Conservation (phyloP, 495 filamentous ascomycete species). For the Lophiostoma macrostomum region DNA sequence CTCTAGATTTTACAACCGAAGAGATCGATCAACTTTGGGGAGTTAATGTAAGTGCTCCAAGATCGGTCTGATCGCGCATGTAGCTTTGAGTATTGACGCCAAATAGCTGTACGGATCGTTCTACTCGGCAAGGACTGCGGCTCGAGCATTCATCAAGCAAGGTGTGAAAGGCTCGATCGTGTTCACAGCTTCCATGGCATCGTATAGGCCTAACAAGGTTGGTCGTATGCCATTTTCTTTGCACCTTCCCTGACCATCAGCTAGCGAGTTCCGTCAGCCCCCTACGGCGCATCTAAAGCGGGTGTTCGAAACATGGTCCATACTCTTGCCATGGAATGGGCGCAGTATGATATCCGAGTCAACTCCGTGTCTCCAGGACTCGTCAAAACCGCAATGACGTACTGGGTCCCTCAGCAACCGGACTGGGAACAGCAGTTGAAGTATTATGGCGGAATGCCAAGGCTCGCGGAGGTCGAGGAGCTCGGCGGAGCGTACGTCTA, state of each 20-base stretch:
- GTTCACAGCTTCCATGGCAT: constrained; percentile 48
- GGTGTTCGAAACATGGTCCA: constrained; percentile 40
- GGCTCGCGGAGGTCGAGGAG: constrained; percentile 68
- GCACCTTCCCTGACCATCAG: background rate
- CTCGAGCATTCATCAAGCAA: constrained; percentile 43
- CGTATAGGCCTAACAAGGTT: constrained; percentile 47
- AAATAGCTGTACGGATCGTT: constrained; percentile 42
- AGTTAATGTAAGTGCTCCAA: constrained; percentile 38
- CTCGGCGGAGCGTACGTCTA: constrained; percentile 84
- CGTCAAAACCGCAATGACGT: constrained; percentile 75
- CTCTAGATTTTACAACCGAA: constrained; percentile 42
- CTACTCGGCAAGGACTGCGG: constrained; percentile 40
- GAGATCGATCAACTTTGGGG: constrained; percentile 44
- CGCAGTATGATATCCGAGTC: constrained; percentile 53
- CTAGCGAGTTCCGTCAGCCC: constrained; percentile 7
- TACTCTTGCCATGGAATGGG: constrained; percentile 50
- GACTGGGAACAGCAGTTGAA: constrained; percentile 52
- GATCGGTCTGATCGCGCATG: background rate
- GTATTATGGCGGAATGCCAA: constrained; percentile 57
- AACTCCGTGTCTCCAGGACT: constrained; percentile 86
- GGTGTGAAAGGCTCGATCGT: constrained; percentile 47
- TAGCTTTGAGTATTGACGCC: background rate
- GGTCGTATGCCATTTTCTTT: too few species aligned
- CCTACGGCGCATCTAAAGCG: constrained; percentile 38
- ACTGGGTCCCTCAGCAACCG: constrained; percentile 54